Base-by-base conservation (phyloP, 192 early-diverging fungal species). In the Allomyces macrogynus region DNA sequence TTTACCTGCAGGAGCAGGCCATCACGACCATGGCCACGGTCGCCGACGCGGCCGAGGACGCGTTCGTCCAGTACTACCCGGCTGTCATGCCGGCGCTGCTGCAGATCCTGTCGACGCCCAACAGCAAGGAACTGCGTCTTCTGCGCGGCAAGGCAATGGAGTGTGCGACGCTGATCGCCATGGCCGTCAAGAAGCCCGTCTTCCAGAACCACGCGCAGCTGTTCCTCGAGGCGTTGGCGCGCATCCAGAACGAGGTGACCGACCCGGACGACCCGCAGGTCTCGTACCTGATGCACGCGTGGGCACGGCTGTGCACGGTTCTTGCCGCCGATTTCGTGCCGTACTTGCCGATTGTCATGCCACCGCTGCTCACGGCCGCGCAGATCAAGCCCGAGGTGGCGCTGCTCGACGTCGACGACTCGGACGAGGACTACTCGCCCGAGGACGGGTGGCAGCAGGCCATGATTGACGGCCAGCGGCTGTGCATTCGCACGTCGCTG, bases 371-470 rank as follows among this genome's bases (percentile, higher is more conserved):
- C 24, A 72, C 77, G 42, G 86, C 84, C 61, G 95, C 92, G n/a
- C 77, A 81, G 65, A 77, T 91, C 63, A 91, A 92, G 72, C 93
- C 96, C 9, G 93, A 99, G 66, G 86, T 97, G 75, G 89, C 89
- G 23, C 78, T 93, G 40, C 73, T 97, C 63, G 89, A 91, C 43
- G 74, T 73, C 61, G 85, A 86, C 44, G 90, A 90, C 65, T 91
- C 90, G 43, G 80, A 86, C 73, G 72, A 79, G 12, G 84, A 90
- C 71, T 96, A 92, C 73, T 85, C 89, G 32, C 85, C 89, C 57
- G 95, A 95, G 70, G 95, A 99, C 68, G 95, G 91, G 20, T 99
- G 97, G 97, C 93, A 97, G 78, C 90, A 95, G 79, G 82, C 93
- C 40, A 83, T 78, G 65, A 77, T 95, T 62, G 89, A 89, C 24